Conservation (phyloP, 2,329 filamentous ascomycete genomes). For the Beauveria scarabaeidicola region DNA sequence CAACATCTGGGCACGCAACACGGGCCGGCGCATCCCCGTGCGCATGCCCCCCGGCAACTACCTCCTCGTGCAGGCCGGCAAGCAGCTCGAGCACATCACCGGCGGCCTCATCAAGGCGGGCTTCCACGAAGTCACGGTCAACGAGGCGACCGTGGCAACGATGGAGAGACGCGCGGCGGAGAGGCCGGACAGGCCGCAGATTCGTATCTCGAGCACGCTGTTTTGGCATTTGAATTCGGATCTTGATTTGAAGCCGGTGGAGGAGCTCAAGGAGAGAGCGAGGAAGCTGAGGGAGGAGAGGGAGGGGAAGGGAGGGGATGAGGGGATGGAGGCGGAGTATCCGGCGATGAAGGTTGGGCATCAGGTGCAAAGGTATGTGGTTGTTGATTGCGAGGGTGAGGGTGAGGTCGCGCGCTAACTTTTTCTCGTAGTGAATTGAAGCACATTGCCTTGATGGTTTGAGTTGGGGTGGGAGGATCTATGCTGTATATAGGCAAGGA, state of each 20-base stretch:
- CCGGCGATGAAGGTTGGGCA: slow-evolving; percentile 48
- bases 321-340: slow-evolving; percentile 42
- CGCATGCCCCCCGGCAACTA: slow-evolving; percentile 50
- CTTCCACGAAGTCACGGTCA: slow-evolving; percentile 54
- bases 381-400: background rate
- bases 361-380: slow-evolving; percentile 44
- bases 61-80: slow-evolving; percentile 53
- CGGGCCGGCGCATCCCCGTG: slow-evolving; percentile 48
- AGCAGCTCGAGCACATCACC: slow-evolving; percentile 54
- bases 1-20: slow-evolving; percentile 57
- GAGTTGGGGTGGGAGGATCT: background rate
- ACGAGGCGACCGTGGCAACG: slow-evolving; percentile 39
- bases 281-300: slow-evolving; percentile 36
- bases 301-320: slow-evolving; percentile 41
- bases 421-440: slow-evolving; percentile 36
- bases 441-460: slow-evolving; percentile 43
- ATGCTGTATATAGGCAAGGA: background rate
- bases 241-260: slow-evolving; percentile 44
- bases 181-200: slow-evolving; percentile 39
- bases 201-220: slow-evolving; percentile 52
- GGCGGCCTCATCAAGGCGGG: slow-evolving; percentile 54
- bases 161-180: slow-evolving; percentile 34
- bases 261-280: slow-evolving; percentile 37
- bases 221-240: slow-evolving; percentile 55
- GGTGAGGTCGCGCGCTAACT: background rate